Base-by-base conservation (phyloP, 2,329 filamentous ascomycete species). In the Rosellinia necatrix region DNA sequence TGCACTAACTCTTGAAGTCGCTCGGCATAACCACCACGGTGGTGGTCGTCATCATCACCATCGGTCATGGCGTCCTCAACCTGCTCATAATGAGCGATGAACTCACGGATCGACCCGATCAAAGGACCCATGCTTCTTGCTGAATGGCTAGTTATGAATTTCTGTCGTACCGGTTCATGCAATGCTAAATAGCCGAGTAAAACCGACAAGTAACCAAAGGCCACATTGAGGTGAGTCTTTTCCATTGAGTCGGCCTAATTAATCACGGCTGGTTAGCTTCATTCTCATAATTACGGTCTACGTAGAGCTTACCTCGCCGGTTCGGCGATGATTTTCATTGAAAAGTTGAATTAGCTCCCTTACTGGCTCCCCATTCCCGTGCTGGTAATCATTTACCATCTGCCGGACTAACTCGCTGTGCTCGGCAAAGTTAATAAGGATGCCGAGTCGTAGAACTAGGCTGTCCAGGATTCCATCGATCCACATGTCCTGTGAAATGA, bases 361-460 rank as follows among this genome's bases (percentile, higher is more conserved):
- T 30, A 92, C 72, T 6, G 84, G 68, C 44, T 76, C 66, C 70
- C 74, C 55, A 68, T 66, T 34, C 61, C 72, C 51, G 68, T 72
- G 53, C 42, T 60, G 72, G 62, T 58, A 69, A 58, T 68, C 83
- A 62, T 71, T 81, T 67, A 72, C 76, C 59, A 66, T 75, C 41
- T 74, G 71, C 49, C 87, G 79, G 10, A 89, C 87, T 19, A 78
- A 71, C 13, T 85, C 77, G 66, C 86, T 91, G 68, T 91, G 87
- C 70, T 96, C 92, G 7, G 90, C 84, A 51, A 97, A 82, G 67
- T 97, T 97, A 71, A 96, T 96, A 73, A 93, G 83, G 19, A 91
- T 84, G 0, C 91, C 92, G 34, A 96, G 77, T 49, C 90, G 82
- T 37, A 97, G 79, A 44, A 96, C 83, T 12, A 96, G 79, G 44